Conservation (phyloP, 148 eudicot genomes). For the Cornus controversa region DNA sequence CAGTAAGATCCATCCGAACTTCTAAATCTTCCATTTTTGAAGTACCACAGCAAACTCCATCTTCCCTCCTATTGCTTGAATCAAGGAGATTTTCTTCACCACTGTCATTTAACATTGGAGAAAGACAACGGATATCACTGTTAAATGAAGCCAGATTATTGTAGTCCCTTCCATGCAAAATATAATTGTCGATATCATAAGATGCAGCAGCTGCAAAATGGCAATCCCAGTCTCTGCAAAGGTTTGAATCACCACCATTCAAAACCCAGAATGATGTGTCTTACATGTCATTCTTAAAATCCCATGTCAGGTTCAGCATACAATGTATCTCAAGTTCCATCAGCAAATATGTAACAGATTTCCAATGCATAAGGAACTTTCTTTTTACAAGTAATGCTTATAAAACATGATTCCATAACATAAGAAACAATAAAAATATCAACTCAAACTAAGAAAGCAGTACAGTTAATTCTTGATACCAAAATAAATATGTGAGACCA, state of each 20-base stretch:
- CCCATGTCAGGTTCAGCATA: not conserved
- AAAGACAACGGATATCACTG: constrained; percentile 23
- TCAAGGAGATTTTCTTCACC: constrained; percentile 27
- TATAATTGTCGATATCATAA: constrained; percentile 21
- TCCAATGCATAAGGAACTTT: too few relatives aligned
- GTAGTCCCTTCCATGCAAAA: constrained; percentile 20
- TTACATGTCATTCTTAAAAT: not conserved
- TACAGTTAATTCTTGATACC: not conserved
- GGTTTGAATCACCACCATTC: constrained; percentile 7
- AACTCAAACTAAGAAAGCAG: not conserved
- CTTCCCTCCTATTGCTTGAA: constrained; percentile 24
- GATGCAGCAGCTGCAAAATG: constrained; percentile 30
- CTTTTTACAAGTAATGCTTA: too few relatives aligned
- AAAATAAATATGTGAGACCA: not conserved
- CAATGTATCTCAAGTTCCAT: not conserved
- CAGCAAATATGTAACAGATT: not conserved
- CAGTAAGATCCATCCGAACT: constrained; percentile 93
- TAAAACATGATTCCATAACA: too few relatives aligned
- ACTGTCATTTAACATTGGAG: constrained; percentile 27
- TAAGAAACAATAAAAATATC: not conserved
- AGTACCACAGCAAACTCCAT: constrained; percentile 21
- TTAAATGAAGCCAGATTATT: constrained; percentile 18
- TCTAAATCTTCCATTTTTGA: constrained; percentile 43
- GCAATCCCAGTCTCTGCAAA: constrained; percentile 47
- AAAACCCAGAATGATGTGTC: not conserved